phyloP scores from a whole-genome alignment of 164 flowering plant genomes.

The Protea cynaroides region DNA sequence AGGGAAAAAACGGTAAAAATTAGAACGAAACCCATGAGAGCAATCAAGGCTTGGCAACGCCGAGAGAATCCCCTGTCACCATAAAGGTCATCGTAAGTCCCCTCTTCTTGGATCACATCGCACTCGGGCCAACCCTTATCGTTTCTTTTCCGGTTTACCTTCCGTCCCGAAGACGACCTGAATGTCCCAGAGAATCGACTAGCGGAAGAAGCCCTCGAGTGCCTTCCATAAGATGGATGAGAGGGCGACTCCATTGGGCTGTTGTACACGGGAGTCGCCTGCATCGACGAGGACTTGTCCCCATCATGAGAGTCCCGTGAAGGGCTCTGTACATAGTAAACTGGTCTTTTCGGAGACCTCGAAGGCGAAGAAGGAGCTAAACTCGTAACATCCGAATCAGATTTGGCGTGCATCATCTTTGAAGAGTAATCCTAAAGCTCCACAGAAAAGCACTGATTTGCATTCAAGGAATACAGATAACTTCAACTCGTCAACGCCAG shows the following conservation, averaged over 20 bases:
- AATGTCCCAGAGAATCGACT: constrained; percentile 90
- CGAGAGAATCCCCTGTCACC: constrained; percentile 22
- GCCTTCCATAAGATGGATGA: constrained; percentile 83
- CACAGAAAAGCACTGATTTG: background rate
- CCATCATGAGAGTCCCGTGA: constrained; percentile 97
- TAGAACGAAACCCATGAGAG: constrained; percentile 27
- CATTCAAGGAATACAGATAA: background rate
- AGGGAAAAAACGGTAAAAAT: constrained; percentile 49
- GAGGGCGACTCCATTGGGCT: constrained; percentile 96
- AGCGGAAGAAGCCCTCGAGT: constrained; percentile 85
- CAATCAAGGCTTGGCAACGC: constrained; percentile 34
- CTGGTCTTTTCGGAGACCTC: constrained; percentile 80
- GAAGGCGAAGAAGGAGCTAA: constrained; percentile 91
- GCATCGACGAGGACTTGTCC: constrained; percentile 86
- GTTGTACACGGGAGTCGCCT: constrained; percentile 72
- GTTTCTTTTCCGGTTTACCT: constrained; percentile 58
- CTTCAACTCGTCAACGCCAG: background rate
- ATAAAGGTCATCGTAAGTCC: constrained; percentile 61
- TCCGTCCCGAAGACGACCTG: constrained; percentile 76
- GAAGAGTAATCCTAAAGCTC: background rate
- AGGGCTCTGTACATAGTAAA: constrained; percentile 90
- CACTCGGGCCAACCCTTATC: constrained; percentile 98
- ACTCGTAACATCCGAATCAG: constrained; percentile 89
- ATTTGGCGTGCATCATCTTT: constrained; percentile 67
- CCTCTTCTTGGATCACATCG: constrained; percentile 82